These are phyloP conservation scores for Condylostoma magnum DNA, from an alignment of 169 alveolate genomes.

Conservation along the genomic window DNA sequence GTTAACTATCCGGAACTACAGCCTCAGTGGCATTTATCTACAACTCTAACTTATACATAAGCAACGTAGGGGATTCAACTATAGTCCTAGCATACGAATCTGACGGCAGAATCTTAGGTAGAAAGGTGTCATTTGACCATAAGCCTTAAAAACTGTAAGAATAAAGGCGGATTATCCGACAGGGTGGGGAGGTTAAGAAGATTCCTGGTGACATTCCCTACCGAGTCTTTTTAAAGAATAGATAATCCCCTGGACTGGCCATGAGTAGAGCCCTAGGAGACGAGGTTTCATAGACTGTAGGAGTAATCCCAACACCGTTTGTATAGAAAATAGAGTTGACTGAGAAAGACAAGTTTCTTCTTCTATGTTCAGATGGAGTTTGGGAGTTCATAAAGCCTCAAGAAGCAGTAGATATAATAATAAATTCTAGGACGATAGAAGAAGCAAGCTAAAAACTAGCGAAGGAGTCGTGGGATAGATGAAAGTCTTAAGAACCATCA, in stretches of 20 bases:
- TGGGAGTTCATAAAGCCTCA: slow-evolving; percentile 35
- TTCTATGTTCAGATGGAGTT: slow-evolving; percentile 35
- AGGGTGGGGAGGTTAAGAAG: slow-evolving; percentile 10
- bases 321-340: background rate
- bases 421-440: background rate
- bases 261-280: slow-evolving; percentile 46
- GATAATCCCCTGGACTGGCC: slow-evolving; percentile 42
- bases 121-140: background rate
- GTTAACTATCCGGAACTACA: no score
- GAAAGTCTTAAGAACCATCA: slow-evolving; percentile 9
- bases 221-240: slow-evolving; percentile 36
- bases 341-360: slow-evolving; percentile 8
- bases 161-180: background rate
- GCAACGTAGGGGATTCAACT: slow-evolving; percentile 23
- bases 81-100: background rate
- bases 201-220: background rate
- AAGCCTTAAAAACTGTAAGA: background rate
- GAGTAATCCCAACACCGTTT: slow-evolving; percentile 37
- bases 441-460: background rate
- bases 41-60: background rate
- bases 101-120: background rate
- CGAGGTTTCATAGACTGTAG: slow-evolving; percentile 38
- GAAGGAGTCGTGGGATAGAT: background rate
- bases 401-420: background rate
- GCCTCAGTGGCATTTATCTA: no score